These are phyloP conservation scores for Nepenthes gracilis DNA, from an alignment of 148 eudicot species.

Conservation along the genomic window DNA sequence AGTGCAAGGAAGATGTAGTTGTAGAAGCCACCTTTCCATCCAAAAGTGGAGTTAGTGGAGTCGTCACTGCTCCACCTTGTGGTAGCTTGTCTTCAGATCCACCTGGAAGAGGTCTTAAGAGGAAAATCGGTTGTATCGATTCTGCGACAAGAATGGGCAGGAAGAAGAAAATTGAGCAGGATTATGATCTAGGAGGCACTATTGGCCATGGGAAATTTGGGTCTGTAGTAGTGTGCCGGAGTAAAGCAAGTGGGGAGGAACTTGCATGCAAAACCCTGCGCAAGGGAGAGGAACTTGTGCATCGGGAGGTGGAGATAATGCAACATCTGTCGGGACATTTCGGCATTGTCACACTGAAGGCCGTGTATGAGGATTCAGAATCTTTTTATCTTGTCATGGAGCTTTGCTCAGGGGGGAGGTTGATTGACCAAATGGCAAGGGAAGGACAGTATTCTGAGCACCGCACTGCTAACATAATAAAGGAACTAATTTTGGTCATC, in stretches of 20 bases:
- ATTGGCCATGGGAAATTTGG: constrained; percentile 52
- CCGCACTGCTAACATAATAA: constrained; percentile 45
- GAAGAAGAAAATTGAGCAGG: constrained; percentile 45
- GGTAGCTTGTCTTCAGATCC: constrained; percentile 29
- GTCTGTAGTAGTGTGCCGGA: constrained; percentile 39
- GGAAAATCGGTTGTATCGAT: constrained; percentile 64
- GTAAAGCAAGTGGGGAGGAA: constrained; percentile 31
- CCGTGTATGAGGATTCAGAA: constrained; percentile 59
- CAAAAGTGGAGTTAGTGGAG: constrained; percentile 36
- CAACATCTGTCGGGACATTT: constrained; percentile 50
- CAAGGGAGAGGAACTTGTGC: constrained; percentile 51
- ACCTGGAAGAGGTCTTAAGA: constrained; percentile 45
- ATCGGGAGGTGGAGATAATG: constrained; percentile 52
- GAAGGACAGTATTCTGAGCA: constrained; percentile 43
- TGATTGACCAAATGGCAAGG: constrained; percentile 60
- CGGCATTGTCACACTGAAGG: constrained; percentile 41
- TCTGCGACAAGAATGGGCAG: constrained; percentile 44
- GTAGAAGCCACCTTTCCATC: constrained; percentile 15
- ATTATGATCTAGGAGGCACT: constrained; percentile 25
- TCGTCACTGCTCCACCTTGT: constrained; percentile 48
- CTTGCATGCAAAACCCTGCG: constrained; percentile 41
- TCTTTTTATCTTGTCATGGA: constrained; percentile 67
- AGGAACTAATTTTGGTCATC: constrained; percentile 46
- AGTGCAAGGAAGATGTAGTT: constrained; percentile 38
- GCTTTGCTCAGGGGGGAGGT: constrained; percentile 59